Base-by-base conservation (phyloP, 1,284 basidiomycete species). In the Psilocybe mexicana region DNA sequence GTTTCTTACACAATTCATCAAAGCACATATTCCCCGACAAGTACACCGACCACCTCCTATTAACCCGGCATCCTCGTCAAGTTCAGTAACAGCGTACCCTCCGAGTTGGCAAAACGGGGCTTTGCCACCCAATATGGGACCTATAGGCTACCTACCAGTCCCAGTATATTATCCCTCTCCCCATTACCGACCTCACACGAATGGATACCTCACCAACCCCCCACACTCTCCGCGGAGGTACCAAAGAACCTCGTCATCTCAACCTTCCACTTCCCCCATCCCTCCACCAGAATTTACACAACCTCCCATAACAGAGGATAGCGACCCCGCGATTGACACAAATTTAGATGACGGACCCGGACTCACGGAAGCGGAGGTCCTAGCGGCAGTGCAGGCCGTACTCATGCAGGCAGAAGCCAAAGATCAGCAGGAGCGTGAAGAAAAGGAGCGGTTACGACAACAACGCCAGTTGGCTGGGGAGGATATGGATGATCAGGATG, bases 11-110 rank as follows among this genome's bases (percentile, higher is more conserved):
- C 45, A 12, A 45, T 18, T 61, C 58, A 18, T 18, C 18, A 30
- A 57, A 72, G 72, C 72, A 23, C 72, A 72, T 60, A 57, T 70
- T n/a, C 68, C 71, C 3, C 70, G 75, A 28, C 67, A 70, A 54
- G 74, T 71, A 62, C 57, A 68, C 51, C 77, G 59, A 63, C 67
- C 79, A 42, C 11, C 40, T 43, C 75, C 70, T 30, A 75, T 81
- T 25, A 40, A 40, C 11, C 82, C 84, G n/a, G 82, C 81, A 3
- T 82, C 83, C 30, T 74, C 81, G 12, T 72, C 82, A 28, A 55
- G 57, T 30, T 55, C 61, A 24, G 54, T 56, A 4, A 56, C 61
- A 49, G 62, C 57, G 62, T 74, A 74, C 61, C 66, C 75, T 53
- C 69, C 73, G 28, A 67, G 66, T 28, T 79, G 72, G 72, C 70